phyloP scores from a whole-genome alignment of 208 protist genomes.

The Crithidia thermophila region DNA sequence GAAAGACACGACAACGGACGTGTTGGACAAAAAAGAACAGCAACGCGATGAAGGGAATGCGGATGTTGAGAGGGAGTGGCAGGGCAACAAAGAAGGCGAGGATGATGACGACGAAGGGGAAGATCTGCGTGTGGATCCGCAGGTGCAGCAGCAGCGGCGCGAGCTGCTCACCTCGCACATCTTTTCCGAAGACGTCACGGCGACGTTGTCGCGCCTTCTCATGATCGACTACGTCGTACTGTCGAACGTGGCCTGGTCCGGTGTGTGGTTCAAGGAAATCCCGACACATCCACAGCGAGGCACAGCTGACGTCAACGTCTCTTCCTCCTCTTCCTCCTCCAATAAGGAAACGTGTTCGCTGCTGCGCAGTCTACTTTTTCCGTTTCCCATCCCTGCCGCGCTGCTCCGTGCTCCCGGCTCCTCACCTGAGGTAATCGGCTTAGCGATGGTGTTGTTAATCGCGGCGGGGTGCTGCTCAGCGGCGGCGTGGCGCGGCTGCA shows the following conservation, averaged over 20 bases:
- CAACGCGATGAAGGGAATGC: too few relatives aligned
- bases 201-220: conserved; percentile 57
- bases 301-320: neutral
- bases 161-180: conserved; percentile 53
- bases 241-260: conserved; percentile 26
- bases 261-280: conserved; percentile 41
- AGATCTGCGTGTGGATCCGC: conserved; percentile 37
- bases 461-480: conserved; percentile 43
- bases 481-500: conserved; percentile 24
- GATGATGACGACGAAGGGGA: conserved; percentile 11
- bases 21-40: too few relatives aligned
- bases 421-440: conserved; percentile 38
- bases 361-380: conserved; percentile 50
- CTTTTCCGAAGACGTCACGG: conserved; percentile 50
- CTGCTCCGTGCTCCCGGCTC: conserved; percentile 31
- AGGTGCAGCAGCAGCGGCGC: conserved; percentile 56
- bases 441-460: conserved; percentile 41
- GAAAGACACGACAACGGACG: neutral
- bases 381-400: conserved; percentile 51
- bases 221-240: conserved; percentile 47
- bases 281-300: neutral
- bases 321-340: too few relatives aligned
- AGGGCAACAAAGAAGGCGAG: neutral
- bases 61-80: too few relatives aligned
- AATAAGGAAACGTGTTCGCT: conserved; percentile 29